Evolutionary conservation across 2,329 filamentous ascomycete genomes (phyloP), one percentile per base, ranked within the genome.

Genomic region (Colletotrichum liriopes): DNA sequence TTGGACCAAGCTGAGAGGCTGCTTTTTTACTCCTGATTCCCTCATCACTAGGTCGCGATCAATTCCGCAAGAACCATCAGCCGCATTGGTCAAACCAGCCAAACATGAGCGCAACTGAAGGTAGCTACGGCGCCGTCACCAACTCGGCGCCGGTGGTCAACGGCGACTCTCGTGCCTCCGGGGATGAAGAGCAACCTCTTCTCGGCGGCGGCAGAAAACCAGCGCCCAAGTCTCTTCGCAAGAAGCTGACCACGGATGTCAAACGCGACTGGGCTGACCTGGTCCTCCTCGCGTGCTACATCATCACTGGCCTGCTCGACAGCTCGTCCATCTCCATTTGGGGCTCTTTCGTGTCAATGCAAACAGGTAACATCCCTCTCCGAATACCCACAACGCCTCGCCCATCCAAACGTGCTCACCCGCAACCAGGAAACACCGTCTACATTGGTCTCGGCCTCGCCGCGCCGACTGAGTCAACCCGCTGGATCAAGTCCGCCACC

Each of bases 291-390:
- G 83, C 90, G 37, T 94, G 92, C 82, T 95, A 95, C 79, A 83
- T 93, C 74, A 92, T 95, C 78, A 95, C 93, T 0, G 93, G 93
- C 5, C 84, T 96, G 14, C 87, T 94, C 9, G 93, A 96, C 81
- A 94, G 92, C 81, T 91, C 92, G 2, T 91, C 93, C 2, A 92
- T 93, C 58, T 92, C 91, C 69, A 92, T 93, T 52, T 95, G 93
- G 91, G 92, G 93, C 16, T 92, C 92, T 3, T 96, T 96, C 76
- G 93, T 94, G 51, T 93, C 91, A 77, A 95, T 95, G 93, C 93
- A 95, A 79, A 95, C 93, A 41, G 93, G 93, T 89, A 77, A 59
- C 74, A 84, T 81, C 60, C 18, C n/a, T n/a, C 29, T 35, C 18
- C 16, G 26, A 60, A 32, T 23, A 9, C 23, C 9, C 49, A n/a